Base-by-base conservation (phyloP, 495 filamentous ascomycete species). In the Glutinoglossum americanum region DNA sequence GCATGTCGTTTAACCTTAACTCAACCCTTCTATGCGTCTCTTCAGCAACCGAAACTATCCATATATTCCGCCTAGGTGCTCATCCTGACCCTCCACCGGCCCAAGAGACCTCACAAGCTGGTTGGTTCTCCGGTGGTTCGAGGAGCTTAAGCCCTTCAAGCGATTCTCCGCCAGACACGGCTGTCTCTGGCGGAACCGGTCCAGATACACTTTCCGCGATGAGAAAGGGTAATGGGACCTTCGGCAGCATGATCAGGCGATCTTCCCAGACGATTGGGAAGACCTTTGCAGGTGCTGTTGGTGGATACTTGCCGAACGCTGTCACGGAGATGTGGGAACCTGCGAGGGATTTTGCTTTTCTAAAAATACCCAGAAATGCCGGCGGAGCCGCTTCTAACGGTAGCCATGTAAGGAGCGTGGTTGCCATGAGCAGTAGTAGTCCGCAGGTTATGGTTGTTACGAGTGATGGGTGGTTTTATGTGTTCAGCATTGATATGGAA, bases 281-380 rank as follows among this genome's bases (percentile, higher is more conserved):
- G 58, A 83, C 80, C 23, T 82, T 97, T 57, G 93, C 85, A 26
- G 86, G 87, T 9, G 85, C 82, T 28, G 84, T 94, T 19, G 90
- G 88, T 4, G 86, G 87, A 0, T 98, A 98, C 63, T 75, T 98
- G 8, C 92, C 92, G 1, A 82, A 80, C 63, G 83, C 88, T 0
- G 89, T 98, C 5, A 88, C 88, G 25, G 88, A 97, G 69, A 95
- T 97, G 78, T 96, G 87, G 87, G 93, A 98, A 64, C 92, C 92
- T 15, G 75, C 85, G 48, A 78, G 92, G 51, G 93, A 98, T 67
- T 97, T 98, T 69, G 92, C 92, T 1, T 95, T 85, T 76, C 82
- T 96, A 63, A 94, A 89, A 67, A 75, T 98, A 27, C 92, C 92
- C n/a, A 85, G 83, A 64, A 63, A 73, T 23, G 68, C 64, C 30